Percentiles rank a stretch among this genome's conserved stretches.
Evolutionary conservation across 2,329 filamentous ascomycete genomes (phyloP).

Genomic region (Diplodia corticola): DNA sequence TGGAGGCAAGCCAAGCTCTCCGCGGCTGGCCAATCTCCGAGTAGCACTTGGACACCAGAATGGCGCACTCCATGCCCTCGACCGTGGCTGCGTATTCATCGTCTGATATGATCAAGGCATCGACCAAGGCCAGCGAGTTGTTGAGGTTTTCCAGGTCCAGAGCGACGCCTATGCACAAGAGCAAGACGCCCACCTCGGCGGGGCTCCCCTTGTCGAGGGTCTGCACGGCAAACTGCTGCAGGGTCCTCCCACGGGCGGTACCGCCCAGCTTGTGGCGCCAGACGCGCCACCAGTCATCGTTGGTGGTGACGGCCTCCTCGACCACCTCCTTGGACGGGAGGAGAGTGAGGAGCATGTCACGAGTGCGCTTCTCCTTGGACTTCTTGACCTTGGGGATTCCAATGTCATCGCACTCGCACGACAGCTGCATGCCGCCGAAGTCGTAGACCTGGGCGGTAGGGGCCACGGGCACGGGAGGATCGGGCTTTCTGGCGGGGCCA

Average conservation of each 20-base stretch:
- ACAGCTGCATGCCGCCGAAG: not conserved
- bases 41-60: slow-evolving; percentile 54
- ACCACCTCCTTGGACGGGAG: slow-evolving; percentile 38
- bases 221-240: slow-evolving; percentile 45
- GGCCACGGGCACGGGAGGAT: not conserved
- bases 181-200: slow-evolving; percentile 40
- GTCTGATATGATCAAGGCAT: slow-evolving; percentile 50
- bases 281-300: slow-evolving; percentile 46
- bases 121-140: slow-evolving; percentile 48
- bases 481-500: not conserved
- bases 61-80: slow-evolving; percentile 55
- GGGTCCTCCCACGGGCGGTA: slow-evolving; percentile 41
- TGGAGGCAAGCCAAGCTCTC: slow-evolving; percentile 54
- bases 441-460: not conserved
- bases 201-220: slow-evolving; percentile 47
- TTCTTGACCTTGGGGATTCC: slow-evolving; percentile 17
- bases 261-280: slow-evolving; percentile 46
- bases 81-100: slow-evolving; percentile 54
- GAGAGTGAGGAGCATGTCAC: slow-evolving; percentile 37
- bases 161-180: slow-evolving; percentile 42
- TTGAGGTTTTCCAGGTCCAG: slow-evolving; percentile 46
- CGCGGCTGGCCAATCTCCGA: slow-evolving; percentile 58
- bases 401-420: slow-evolving; percentile 15
- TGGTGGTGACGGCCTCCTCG: slow-evolving; percentile 29
- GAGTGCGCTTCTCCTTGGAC: slow-evolving; percentile 38